Base-by-base conservation (phyloP, 192 early-diverging fungal genomes). In the Backusella parvicylindrica region DNA sequence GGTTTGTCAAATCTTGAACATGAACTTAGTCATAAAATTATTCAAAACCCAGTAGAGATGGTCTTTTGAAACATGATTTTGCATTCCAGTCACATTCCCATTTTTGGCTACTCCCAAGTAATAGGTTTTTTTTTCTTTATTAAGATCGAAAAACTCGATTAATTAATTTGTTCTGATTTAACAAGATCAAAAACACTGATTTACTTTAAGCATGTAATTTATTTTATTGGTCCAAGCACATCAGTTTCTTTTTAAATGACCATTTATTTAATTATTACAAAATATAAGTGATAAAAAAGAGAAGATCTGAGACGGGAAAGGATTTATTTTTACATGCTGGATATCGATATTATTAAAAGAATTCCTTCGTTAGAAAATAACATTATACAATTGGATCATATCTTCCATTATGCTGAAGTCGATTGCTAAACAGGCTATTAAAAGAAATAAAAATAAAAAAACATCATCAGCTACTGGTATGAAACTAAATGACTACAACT, bases 401-500 rank as follows among this genome's bases (percentile, higher is more conserved):
- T 23, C 66, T 33, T 35, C 33, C n/a, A 35, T 18, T 35, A 8
- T 68, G 32, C 0, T 35, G 32, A 38, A 1, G n/a, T 38, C 66
- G 66, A 13, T 68, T 21, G n/a, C 66, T 68, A n/a, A 68, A 68
- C 6, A 68, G 30, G 32, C 66, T 68, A 35, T 40, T 11, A 11
- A 9, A 6, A 64, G 16, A 47, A 1, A 47, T 18, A 47, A n/a
- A 47, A 47, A n/a, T n/a, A n/a, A n/a, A n/a, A n/a, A n/a, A n/a
- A n/a, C n/a, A n/a, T n/a, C 18, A 7, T 15, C 6, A 47, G 18
- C 16, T 1, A 47, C n/a, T 47, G n/a, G 18, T n/a, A 47, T n/a
- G 6, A 47, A 47, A 47, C 18, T 7, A 18, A 47, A n/a, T 16
- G 16, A 47, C 1, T 3, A 6, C 13, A 7, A 85, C 88, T 84